Percentiles rank a stretch among this genome's conserved stretches.
phyloP scores from a whole-genome alignment of 768 basidiomycete genomes.

The Cubamyces sp. region DNA sequence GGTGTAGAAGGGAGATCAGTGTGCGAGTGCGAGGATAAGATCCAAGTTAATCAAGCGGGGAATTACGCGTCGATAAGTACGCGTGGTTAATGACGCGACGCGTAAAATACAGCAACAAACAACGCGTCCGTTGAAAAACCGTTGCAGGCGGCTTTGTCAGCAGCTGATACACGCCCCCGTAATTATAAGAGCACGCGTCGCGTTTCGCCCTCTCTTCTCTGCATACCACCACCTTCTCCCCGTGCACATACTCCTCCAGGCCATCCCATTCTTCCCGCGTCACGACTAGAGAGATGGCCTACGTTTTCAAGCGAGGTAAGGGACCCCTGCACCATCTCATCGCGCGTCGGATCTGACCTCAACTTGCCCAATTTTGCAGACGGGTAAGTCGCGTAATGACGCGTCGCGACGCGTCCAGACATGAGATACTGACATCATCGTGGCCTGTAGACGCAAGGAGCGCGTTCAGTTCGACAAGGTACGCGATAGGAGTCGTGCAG shows the following conservation, averaged over 20 bases:
- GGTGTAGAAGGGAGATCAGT: neutral
- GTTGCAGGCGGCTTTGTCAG: constrained; percentile 25
- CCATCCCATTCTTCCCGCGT: constrained; percentile 7
- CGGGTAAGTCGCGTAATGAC: constrained; percentile 47
- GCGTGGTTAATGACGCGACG: constrained; percentile 21
- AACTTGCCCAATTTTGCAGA: constrained; percentile 38
- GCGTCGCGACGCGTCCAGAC: constrained; percentile 28
- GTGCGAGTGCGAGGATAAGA: neutral
- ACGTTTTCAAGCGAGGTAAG: constrained; percentile 63
- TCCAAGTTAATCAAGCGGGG: neutral
- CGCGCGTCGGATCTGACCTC: constrained; percentile 20
- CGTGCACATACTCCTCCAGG: constrained; percentile 13
- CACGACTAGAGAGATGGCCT: constrained; percentile 43
- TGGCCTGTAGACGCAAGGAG: constrained; percentile 71
- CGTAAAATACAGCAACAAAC: constrained; percentile 24
- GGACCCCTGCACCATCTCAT: constrained; percentile 5
- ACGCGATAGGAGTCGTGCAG: constrained; percentile 30
- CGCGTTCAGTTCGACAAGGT: constrained; percentile 94
- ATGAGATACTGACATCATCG: constrained; percentile 23
- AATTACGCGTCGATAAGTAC: constrained; percentile 7
- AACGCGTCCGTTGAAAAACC: constrained; percentile 31
- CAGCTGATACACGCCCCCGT: constrained; percentile 22
- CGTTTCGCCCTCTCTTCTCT: constrained; percentile 28
- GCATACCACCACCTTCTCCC: constrained; percentile 34
- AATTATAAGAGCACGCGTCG: constrained; percentile 34